Evolutionary conservation across 2,329 filamentous ascomycete species (phyloP), one percentile per base, ranked within the genome.

Genomic region (Setomelanomma holmii): DNA sequence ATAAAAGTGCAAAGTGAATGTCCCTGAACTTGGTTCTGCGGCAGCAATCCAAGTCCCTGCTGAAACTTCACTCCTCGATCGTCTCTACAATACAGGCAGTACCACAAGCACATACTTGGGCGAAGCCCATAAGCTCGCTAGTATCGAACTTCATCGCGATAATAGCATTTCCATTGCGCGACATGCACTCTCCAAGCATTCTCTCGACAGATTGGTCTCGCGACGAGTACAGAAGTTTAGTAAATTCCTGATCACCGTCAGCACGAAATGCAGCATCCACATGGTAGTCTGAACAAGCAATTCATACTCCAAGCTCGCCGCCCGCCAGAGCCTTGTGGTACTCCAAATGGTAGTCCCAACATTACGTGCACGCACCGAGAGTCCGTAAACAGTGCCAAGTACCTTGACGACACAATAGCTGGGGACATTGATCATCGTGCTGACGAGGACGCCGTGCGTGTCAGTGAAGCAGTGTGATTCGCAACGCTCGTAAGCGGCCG

Each of bases 351-450:
- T 16, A 2, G 84, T 82, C 4, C 80, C 84, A 68, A 82, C 80
- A 74, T 87, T 87, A 42, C 84, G 81, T 14, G 81, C 82, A 8
- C 82, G 82, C 5, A 85, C 82, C 0, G 80, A 83, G 38, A 85
- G 76, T 8, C 83, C 83, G 70, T 83, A 85, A 23, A 85, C 81
- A 6, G 83, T 80, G 47, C 85, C 85, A 5, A 87, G 79, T 1
- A 86, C 81, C 46, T 77, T 78, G 33, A 81, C 79, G 41, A 87
- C 76, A 56, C 80, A 82, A 71, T 86, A 86, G 6, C 84, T 84
- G 0, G 84, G 84, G 19, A 87, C 73, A 63, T 87, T 84, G 71
- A 83, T 84, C 84, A 86, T 87, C 46, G 85, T 87, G 0, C 82
- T 82, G 0, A 83, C 86, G 57, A 87, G 82, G 48, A 87, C 78